Conservation (phyloP, 2,329 filamentous ascomycete genomes). For the Arachnomyces sp. region DNA sequence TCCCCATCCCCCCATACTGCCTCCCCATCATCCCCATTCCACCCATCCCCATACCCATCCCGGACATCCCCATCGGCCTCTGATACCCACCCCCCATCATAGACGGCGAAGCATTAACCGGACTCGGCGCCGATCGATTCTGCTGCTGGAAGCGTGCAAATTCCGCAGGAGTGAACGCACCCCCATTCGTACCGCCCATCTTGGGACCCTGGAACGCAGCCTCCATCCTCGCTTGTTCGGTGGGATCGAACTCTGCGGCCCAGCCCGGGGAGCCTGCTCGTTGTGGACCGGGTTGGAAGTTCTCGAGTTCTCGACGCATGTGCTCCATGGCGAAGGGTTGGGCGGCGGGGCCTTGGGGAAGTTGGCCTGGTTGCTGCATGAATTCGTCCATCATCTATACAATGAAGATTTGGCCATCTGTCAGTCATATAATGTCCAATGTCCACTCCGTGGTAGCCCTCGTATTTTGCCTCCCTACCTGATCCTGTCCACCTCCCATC, state of each 20-base stretch:
- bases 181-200: conserved; percentile 36
- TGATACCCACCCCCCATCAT: conserved; percentile 23
- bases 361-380: conserved; percentile 64
- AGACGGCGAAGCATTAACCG: conserved; percentile 45
- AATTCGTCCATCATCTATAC: conserved; percentile 86
- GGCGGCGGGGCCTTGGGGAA: conserved; percentile 44
- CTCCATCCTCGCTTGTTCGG: conserved; percentile 62
- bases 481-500: conserved; percentile 63
- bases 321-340: conserved; percentile 59
- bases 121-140: conserved; percentile 56
- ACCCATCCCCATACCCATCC: conserved; percentile 49
- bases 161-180: conserved; percentile 68
- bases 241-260: conserved; percentile 57
- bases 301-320: conserved; percentile 55
- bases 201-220: conserved; percentile 53
- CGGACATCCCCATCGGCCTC: conserved; percentile 24
- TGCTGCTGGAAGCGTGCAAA: conserved; percentile 80
- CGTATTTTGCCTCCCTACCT: no score
- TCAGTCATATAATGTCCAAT: conserved; percentile 3
- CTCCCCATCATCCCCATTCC: conserved; percentile 42
- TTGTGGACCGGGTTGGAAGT: conserved; percentile 40
- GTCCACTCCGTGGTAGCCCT: no score
- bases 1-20: conserved; percentile 41
- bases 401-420: conserved; percentile 19
- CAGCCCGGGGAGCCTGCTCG: conserved; percentile 50